Evolutionary conservation across 192 early-diverging fungal species (phyloP), one percentile per base, ranked within the genome.

Genomic region (Nowakowskiella sp.): DNA sequence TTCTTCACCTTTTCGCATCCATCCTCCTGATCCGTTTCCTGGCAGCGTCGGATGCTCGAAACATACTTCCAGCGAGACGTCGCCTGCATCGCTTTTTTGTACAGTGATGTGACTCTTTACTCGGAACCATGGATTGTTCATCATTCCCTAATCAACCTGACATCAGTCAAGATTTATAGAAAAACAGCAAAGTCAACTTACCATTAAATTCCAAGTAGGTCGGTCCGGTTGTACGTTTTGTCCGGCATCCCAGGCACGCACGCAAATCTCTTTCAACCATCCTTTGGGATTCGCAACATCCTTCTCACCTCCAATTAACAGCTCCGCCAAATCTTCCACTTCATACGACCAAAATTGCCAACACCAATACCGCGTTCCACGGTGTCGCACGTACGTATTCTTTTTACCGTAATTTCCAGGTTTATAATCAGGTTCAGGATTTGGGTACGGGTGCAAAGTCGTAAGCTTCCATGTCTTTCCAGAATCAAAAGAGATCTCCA

Each of bases 401-500:
- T n/a, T n/a, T n/a, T n/a, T n/a, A n/a, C n/a, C n/a, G 30, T 66
- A 54, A 34, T 42, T 48, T 27, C 28, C 29, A 32, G 53, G 34
- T 22, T 48, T 42, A 26, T 44, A 62, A 13, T 64, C 47, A 32
- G 59, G 53, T 16, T 42, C 48, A 4, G 21, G 32, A n/a, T 19
- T 29, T 27, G 39, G 42, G 8, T 67, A 76, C 26, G 71, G 62
- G 21, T 59, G 58, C 25, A 85, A 44, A 21, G 71, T 57, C 0
- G 83, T 60, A 57, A 82, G 64, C 7, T 68, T 54, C 90, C 90
- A 92, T 4, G 82, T 82, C 25, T 60, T 47, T 6, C 90, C 90
- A 47, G 61, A 53, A 57, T 92, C 87, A 32, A 92, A 68, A 28
- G 85, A 81, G 34, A 91, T 58, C 59, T 92, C 88, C 4, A 89